Conservation (phyloP, 495 filamentous ascomycete genomes). For the Xanthoparmelia taractica region DNA sequence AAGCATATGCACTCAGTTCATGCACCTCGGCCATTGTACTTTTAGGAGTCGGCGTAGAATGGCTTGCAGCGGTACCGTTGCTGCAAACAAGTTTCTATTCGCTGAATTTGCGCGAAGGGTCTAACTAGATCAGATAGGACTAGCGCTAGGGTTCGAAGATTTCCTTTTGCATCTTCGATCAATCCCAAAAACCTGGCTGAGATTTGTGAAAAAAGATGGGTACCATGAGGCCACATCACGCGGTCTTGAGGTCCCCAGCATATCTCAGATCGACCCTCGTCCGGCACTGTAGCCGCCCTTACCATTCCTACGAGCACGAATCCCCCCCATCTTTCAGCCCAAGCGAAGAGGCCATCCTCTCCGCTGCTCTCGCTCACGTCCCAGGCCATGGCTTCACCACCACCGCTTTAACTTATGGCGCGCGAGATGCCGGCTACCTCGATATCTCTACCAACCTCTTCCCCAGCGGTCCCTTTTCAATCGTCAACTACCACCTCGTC, state of each 20-base stretch:
- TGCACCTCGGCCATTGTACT: constrained; percentile 15
- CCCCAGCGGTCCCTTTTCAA: constrained; percentile 66
- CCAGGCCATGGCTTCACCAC: constrained; percentile 74
- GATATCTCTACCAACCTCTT: constrained; percentile 79
- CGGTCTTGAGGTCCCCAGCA: not conserved
- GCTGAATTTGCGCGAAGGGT: not conserved
- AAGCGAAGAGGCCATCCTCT: constrained; percentile 69
- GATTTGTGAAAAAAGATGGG: not conserved
- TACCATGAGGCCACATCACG: not conserved
- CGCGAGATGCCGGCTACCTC: constrained; percentile 74
- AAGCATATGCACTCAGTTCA: constrained; percentile 13
- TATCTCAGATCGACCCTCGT: not conserved
- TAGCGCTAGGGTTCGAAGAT: constrained; percentile 1
- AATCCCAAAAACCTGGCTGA: no score
- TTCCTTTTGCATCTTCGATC: no score
- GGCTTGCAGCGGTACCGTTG: constrained; percentile 6
- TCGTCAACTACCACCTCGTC: constrained; percentile 75
- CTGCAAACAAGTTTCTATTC: not conserved
- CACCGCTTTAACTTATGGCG: constrained; percentile 63
- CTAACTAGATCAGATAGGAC: not conserved
- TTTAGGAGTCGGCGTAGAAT: no score
- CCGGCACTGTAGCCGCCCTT: constrained; percentile 34
- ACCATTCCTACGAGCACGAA: constrained; percentile 67
- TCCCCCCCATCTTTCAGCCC: constrained; percentile 57
- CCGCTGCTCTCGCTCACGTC: constrained; percentile 69